Percentiles rank a stretch among this genome's conserved stretches.
These are phyloP conservation scores for Trypanosomatidae sp. DNA, from an alignment of 208 protist species.

Conservation along the genomic window DNA sequence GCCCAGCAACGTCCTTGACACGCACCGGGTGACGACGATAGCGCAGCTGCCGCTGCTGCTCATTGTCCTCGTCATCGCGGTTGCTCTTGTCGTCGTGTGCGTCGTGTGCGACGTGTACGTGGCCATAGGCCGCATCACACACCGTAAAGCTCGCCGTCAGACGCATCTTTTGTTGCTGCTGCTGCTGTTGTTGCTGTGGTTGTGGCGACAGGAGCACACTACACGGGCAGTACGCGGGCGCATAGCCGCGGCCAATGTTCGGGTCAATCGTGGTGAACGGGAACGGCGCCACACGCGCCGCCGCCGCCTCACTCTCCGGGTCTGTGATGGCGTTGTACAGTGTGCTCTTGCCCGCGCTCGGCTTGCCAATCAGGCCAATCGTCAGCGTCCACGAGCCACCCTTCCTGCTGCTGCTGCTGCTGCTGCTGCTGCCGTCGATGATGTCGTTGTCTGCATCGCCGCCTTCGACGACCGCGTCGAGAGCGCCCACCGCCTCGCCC, in stretches of 20 bases:
- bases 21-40: constrained; percentile 69
- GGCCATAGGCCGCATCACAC: constrained; percentile 55
- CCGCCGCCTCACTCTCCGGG: constrained; percentile 51
- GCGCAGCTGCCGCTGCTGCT: too few relatives aligned
- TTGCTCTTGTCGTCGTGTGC: too few relatives aligned
- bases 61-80: too few relatives aligned
- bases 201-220: constrained; percentile 3
- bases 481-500: not conserved
- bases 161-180: not conserved
- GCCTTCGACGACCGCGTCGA: too few relatives aligned
- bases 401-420: not conserved
- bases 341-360: constrained; percentile 87
- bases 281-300: constrained; percentile 80
- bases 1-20: constrained; percentile 89
- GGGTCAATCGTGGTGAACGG: constrained; percentile 94
- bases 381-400: constrained; percentile 60
- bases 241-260: constrained; percentile 64
- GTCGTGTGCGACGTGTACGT: constrained; percentile 18
- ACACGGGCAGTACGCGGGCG: constrained; percentile 63
- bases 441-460: not conserved
- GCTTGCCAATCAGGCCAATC: constrained; percentile 91
- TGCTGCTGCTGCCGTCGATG: not conserved
- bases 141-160: not conserved
- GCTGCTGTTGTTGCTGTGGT: not conserved
- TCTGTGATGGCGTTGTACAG: constrained; percentile 91